Base-by-base conservation (phyloP, 495 filamentous ascomycete species). In the Penicillium psychrofluorescens region DNA sequence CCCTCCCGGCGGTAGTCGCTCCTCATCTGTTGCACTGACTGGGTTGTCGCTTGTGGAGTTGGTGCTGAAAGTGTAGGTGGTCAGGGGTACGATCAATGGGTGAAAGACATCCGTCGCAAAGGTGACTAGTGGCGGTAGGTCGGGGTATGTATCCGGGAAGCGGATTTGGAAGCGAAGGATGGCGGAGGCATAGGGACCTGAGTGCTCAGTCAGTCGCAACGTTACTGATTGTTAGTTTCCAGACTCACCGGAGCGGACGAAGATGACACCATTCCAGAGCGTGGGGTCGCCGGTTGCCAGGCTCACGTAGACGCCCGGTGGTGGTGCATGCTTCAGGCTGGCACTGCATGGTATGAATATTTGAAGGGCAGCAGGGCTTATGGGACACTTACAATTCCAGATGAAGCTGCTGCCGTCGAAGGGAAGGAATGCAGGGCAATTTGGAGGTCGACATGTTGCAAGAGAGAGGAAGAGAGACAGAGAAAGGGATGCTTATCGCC, bases 71-170 rank as follows among this genome's bases (percentile, higher is more conserved):
- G 88, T 90, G 62, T 94, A 88, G 2, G 88, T 94, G 6, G 88
- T 95, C 11, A 91, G 72, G 13, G 91, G 88, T 2, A 90, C 85
- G 54, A 97, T 81, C 22, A 98, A 75, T 10, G 91, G 92, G 64
- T 98, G 91, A 62, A 95, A 98, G 41, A 96, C 81, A 51, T 96
- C 91, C 35, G 85, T 92, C 27, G 78, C 71, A 61, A 98, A 95
- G 34, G 81, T 90, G 38, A 98, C 80, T 5, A 88, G 71, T 6
- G 92, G 92, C 34, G 92, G 86, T 7, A 84, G 65, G 29, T 72
- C 64, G 5, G 92, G 92, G 57, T 95, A 96, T 22, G 72, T 72
- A 49, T 83, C 67, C 8, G 92, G 88, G 59, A 96, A 96, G 40
- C 80, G 81, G 51, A 98, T 81, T 48, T 87, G 82, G 68, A 96